phyloP scores from a whole-genome alignment of 805 yeast genomes.

The Yarrowia bubula region DNA sequence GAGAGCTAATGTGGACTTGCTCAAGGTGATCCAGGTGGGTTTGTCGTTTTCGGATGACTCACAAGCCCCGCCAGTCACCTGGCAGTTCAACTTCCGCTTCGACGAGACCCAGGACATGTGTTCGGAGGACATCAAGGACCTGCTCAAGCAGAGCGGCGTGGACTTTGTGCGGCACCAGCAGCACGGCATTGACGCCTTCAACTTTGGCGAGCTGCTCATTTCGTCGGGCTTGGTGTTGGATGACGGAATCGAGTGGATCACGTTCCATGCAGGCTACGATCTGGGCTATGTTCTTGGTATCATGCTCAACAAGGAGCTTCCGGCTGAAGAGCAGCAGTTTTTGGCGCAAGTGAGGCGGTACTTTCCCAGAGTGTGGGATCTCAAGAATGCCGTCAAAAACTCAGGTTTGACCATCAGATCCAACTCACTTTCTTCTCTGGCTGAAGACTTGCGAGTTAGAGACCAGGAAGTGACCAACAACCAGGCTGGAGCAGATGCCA shows the following conservation, averaged over 20 bases:
- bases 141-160: constrained; percentile 76
- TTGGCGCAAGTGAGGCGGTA: constrained; percentile 64
- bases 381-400: constrained; percentile 52
- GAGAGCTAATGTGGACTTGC: constrained; percentile 83
- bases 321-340: constrained; percentile 76
- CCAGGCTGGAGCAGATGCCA: constrained; percentile 48
- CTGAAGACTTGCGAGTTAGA: constrained; percentile 45
- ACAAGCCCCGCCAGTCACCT: constrained; percentile 59
- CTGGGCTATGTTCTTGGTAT: constrained; percentile 82
- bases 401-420: constrained; percentile 37
- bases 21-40: constrained; percentile 84
- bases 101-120: constrained; percentile 77
- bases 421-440: constrained; percentile 41
- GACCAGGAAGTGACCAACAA: constrained; percentile 19
- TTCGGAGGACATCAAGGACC: constrained; percentile 77
- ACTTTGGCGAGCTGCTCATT: constrained; percentile 79
- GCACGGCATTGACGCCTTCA: constrained; percentile 73
- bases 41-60: constrained; percentile 66
- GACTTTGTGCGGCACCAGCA: constrained; percentile 72
- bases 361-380: constrained; percentile 82
- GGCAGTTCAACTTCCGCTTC: constrained; percentile 93
- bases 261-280: constrained; percentile 93
- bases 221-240: constrained; percentile 83
- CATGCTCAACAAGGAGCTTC: constrained; percentile 72
- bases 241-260: constrained; percentile 73